A percentile compares a stretch with the other conserved stretches of the same genome.
Conservation (phyloP, 2,329 filamentous ascomycete genomes). For the Penicillium sp. region DNA sequence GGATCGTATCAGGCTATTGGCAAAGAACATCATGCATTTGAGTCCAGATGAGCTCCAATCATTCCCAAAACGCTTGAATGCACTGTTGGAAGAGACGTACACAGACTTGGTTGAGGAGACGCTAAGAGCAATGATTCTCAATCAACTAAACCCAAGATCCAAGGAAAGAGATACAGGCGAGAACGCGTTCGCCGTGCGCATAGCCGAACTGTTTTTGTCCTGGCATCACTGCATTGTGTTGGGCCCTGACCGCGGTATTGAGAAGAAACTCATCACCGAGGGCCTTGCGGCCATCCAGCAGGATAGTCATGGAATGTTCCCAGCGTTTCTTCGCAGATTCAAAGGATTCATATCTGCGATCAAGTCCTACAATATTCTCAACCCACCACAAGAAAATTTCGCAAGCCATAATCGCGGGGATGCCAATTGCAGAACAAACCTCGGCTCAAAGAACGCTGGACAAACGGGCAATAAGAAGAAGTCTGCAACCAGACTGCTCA, state of each 20-base stretch:
- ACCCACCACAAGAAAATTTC: slow-evolving; percentile 28
- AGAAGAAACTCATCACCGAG: not conserved
- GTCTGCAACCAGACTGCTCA: slow-evolving; percentile 39
- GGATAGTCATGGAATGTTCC: slow-evolving; percentile 24
- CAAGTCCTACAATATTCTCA: slow-evolving; percentile 16
- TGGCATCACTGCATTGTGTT: slow-evolving; percentile 8
- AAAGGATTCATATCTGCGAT: slow-evolving; percentile 20
- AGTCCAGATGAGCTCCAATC: slow-evolving; percentile 13
- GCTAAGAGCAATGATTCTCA: slow-evolving; percentile 15
- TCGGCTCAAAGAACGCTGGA: not conserved
- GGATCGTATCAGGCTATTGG: slow-evolving; percentile 24
- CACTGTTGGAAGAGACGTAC: slow-evolving; percentile 9
- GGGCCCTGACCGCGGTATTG: not conserved
- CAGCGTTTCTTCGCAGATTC: slow-evolving; percentile 32
- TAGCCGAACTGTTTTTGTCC: slow-evolving; percentile 11
- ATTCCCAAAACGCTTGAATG: slow-evolving; percentile 9
- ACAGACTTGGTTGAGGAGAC: slow-evolving; percentile 12
- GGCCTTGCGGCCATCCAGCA: slow-evolving; percentile 1
- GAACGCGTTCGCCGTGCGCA: slow-evolving; percentile 9
- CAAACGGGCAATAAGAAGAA: not conserved
- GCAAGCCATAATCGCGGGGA: not conserved
- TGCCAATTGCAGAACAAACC: not conserved
- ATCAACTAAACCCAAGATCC: not conserved
- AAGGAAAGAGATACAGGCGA: slow-evolving; percentile 3
- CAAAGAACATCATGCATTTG: slow-evolving; percentile 25